Conservation (phyloP, 1,284 basidiomycete genomes). For the Papiliotrema nemorosa region DNA sequence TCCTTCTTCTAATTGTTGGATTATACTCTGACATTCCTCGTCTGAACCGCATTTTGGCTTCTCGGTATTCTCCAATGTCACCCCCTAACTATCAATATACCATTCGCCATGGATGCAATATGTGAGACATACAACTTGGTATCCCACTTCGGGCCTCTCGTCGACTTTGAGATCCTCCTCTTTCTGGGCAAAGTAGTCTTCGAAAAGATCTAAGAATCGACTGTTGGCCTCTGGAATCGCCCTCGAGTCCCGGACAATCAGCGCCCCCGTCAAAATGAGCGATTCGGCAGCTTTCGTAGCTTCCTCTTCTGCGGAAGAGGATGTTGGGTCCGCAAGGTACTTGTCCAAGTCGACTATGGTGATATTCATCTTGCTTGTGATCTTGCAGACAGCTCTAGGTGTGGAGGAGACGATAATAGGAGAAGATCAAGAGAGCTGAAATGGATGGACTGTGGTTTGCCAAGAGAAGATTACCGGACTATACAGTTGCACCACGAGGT, state of each 20-base stretch:
- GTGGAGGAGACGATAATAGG: neutral
- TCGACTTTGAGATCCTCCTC: conserved; percentile 63
- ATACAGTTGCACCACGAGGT: neutral
- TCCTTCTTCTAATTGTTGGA: conserved; percentile 58
- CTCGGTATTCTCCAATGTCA: conserved; percentile 88
- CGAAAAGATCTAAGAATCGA: conserved; percentile 71
- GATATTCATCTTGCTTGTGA: conserved; percentile 47
- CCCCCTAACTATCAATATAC: conserved; percentile 55
- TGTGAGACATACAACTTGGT: conserved; percentile 46
- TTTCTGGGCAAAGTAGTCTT: conserved; percentile 80
- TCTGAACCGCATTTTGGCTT: conserved; percentile 73
- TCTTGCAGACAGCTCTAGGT: no score
- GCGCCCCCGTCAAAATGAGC: conserved; percentile 68
- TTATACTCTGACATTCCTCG: conserved; percentile 43
- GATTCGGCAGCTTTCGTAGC: conserved; percentile 66
- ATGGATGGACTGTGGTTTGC: no score
- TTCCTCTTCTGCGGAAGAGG: conserved; percentile 50
- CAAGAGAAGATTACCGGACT: no score
- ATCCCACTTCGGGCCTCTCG: conserved; percentile 68
- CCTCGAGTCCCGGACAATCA: conserved; percentile 74
- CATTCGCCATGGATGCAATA: no score
- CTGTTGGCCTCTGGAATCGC: conserved; percentile 77
- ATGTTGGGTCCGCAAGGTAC: conserved; percentile 57
- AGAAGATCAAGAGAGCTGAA: neutral
- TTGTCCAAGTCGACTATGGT: conserved; percentile 74